A percentile compares a stretch with the other conserved stretches of the same genome.
These are phyloP conservation scores for Acmispon strigosus DNA, from an alignment of 306 rosid species.

Conservation along the genomic window DNA sequence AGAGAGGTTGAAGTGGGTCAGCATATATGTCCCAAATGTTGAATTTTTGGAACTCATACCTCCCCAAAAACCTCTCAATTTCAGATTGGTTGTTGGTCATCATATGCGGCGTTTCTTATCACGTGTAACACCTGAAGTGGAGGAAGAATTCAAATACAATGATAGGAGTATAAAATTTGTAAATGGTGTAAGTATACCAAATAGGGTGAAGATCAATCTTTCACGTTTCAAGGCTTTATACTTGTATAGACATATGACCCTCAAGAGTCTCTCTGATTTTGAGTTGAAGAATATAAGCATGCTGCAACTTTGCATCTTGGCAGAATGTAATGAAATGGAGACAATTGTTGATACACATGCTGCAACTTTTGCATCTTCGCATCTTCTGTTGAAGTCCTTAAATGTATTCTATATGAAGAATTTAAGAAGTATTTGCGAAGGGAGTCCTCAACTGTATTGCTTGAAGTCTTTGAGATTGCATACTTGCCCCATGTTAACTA, in stretches of 20 bases:
- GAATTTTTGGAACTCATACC: background rate
- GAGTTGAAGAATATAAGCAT: background rate
- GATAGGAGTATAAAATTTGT: background rate
- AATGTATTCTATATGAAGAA: conserved; percentile 26
- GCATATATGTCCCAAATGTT: background rate
- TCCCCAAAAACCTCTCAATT: background rate
- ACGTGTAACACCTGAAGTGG: background rate
- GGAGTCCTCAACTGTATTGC: background rate
- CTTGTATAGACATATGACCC: conserved; percentile 11
- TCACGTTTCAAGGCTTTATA: background rate
- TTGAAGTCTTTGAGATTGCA: conserved; percentile 5
- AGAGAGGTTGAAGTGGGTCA: background rate
- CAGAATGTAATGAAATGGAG: conserved; percentile 11
- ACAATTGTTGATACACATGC: too few species aligned
- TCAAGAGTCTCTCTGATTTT: conserved; percentile 11
- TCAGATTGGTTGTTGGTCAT: conserved; percentile 10
- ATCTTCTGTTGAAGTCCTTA: background rate
- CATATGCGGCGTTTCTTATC: conserved; percentile 15
- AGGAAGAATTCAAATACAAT: background rate
- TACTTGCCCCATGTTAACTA: conserved; percentile 18
- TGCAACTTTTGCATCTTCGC: background rate
- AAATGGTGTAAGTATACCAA: background rate
- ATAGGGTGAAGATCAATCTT: background rate
- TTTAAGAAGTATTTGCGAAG: conserved; percentile 12
- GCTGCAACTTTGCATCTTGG: background rate